Evolutionary conservation across 2,329 filamentous ascomycete genomes (phyloP), one percentile per base, ranked within the genome.

Genomic region (Talaromyces sp.): DNA sequence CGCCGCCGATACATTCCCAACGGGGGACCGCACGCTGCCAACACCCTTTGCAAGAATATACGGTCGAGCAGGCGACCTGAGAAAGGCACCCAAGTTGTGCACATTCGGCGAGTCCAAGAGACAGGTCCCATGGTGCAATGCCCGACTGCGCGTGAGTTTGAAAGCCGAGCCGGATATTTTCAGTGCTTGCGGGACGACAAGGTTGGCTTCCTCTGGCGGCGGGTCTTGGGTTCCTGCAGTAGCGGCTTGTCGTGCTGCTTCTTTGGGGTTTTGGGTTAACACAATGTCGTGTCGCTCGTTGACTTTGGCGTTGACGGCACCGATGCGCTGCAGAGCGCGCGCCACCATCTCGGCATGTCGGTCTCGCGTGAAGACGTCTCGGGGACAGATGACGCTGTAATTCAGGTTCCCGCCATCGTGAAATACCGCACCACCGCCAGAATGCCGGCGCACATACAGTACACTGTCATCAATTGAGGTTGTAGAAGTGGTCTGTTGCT

Each of bases 101-200:
- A 98, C 79, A 71, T 96, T 90, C 1, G 89, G 88, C 59, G 91
- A 93, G 36, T 83, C 81, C 2, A 98, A 80, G 51, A 99, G 81
- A 69, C 92, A 95, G 0, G 95, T 99, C 8, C 93, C 95, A 75
- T 99, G 95, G 75, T 99, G 95, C 62, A 99, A 81, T 8, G 92
- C 89, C 52, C 93, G 84, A 55, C 85, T 79, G 27, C 90, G 83
- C 0, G 91, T 97, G 59, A 99, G 81, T 76, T 98, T 98, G 78
- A 96, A 99, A 11, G 95, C 95, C 0, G 92, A 97, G 1, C 95
- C 95, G 0, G 92, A 96, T 11, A 98, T 84, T 74, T 99, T 99
- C 71, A 88, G 85, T 1, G 83, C 81, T 39, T 72, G 70, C 10
- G 64, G 62, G 19, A 64, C 61, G n/a, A 22, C 22, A 25, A 8